These are phyloP conservation scores for Fragaria iinumae DNA, from an alignment of 306 rosid species.

Conservation along the genomic window DNA sequence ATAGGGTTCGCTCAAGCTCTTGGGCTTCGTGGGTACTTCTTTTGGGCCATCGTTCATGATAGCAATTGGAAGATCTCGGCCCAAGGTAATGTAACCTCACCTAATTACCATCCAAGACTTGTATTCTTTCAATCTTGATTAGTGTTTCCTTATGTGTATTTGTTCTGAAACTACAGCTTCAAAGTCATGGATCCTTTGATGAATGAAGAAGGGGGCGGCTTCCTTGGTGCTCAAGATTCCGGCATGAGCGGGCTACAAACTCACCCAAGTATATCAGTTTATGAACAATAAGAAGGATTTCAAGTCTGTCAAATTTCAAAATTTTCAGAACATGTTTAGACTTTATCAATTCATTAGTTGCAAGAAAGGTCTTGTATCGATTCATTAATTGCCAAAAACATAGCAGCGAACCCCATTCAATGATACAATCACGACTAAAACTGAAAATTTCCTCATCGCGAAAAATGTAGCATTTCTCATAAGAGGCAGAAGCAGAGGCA, in stretches of 20 bases:
- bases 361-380: neutral
- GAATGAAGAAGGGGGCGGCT: neutral
- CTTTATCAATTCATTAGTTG: neutral
- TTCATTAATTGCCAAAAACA: neutral
- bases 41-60: constrained; percentile 66
- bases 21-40: constrained; percentile 73
- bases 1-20: constrained; percentile 64
- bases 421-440: neutral
- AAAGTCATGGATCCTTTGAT: constrained; percentile 35
- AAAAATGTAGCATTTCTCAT: neutral
- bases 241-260: neutral
- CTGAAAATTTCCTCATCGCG: neutral
- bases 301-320: too few species aligned
- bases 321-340: neutral
- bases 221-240: neutral
- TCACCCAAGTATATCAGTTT: neutral
- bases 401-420: neutral
- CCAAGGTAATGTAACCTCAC: constrained; percentile 30
- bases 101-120: neutral
- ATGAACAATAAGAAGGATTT: neutral
- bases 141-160: neutral
- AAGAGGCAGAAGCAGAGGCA: neutral
- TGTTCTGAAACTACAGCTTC: constrained; percentile 30
- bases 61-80: constrained; percentile 30
- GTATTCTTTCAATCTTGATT: neutral